Evolutionary conservation across 306 rosid species (phyloP).

Genomic region (Prunus mongolica): DNA sequence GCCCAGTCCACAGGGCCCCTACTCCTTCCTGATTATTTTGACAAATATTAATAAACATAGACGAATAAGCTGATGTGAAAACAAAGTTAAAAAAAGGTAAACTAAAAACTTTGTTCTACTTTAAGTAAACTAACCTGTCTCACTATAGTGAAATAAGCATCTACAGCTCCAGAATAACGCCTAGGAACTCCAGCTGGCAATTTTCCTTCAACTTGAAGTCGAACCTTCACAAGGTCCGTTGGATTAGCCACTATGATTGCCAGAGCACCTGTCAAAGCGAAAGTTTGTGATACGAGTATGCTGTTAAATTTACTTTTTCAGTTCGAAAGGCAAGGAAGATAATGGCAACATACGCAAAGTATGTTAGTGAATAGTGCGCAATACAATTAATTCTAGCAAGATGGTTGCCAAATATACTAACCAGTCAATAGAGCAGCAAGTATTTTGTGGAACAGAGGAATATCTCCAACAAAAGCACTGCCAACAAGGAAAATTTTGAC

Average conservation of each 20-base stretch:
- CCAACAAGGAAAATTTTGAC: constrained; percentile 86
- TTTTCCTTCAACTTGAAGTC: constrained; percentile 93
- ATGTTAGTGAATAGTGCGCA: not conserved
- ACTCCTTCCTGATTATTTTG: constrained; percentile 68
- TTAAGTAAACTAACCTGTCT: constrained; percentile 57
- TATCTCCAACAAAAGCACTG: constrained; percentile 72
- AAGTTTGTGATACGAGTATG: not conserved
- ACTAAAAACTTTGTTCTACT: not conserved
- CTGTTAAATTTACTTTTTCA: not conserved
- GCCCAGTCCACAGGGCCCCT: constrained; percentile 90
- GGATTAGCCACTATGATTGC: constrained; percentile 88
- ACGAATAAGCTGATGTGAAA: not conserved
- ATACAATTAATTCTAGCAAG: not conserved
- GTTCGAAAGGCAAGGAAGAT: not conserved
- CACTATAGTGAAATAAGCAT: constrained; percentile 72
- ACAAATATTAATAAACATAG: constrained; percentile 1
- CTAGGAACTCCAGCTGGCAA: constrained; percentile 75
- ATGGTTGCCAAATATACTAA: constrained; percentile 34
- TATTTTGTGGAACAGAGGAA: constrained; percentile 77
- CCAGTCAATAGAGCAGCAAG: constrained; percentile 93
- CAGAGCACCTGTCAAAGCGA: constrained; percentile 67
- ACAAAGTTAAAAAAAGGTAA: not conserved
- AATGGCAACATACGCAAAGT: not conserved
- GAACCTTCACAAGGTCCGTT: constrained; percentile 90
- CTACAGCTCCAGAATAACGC: constrained; percentile 87